Conservation (phyloP, 2,329 filamentous ascomycete genomes). For the Chlorencoelia australis region DNA sequence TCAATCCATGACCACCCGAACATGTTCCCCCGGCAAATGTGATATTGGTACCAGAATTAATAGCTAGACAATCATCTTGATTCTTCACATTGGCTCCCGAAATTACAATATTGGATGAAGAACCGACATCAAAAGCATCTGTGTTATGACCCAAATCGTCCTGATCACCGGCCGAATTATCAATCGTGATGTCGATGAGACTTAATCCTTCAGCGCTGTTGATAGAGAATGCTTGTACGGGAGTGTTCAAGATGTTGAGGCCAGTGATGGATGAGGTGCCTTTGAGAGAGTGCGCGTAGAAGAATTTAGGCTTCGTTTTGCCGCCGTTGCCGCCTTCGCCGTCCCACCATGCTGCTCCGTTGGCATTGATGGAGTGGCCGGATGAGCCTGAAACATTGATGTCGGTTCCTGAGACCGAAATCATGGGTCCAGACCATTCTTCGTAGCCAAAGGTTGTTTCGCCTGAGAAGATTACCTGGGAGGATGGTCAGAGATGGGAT, state of each 20-base stretch:
- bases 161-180: slow-evolving; percentile 47
- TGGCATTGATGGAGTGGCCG: slow-evolving; percentile 39
- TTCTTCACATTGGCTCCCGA: slow-evolving; percentile 41
- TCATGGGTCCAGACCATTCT: slow-evolving; percentile 54
- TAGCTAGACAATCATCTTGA: slow-evolving; percentile 49
- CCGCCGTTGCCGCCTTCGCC: slow-evolving; percentile 48
- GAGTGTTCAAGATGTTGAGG: slow-evolving; percentile 43
- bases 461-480: slow-evolving; percentile 51
- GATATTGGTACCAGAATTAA: slow-evolving; percentile 41
- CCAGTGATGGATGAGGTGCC: slow-evolving; percentile 37
- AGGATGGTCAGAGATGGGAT: no score
- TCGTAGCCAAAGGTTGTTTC: slow-evolving; percentile 58
- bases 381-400: slow-evolving; percentile 19
- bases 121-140: slow-evolving; percentile 42
- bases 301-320: slow-evolving; percentile 54
- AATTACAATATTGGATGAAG: slow-evolving; percentile 38
- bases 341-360: slow-evolving; percentile 43
- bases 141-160: slow-evolving; percentile 39
- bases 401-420: slow-evolving; percentile 30
- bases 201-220: slow-evolving; percentile 35
- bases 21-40: slow-evolving; percentile 23
- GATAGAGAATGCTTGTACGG: slow-evolving; percentile 41
- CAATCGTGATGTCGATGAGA: slow-evolving; percentile 42
- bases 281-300: slow-evolving; percentile 42
- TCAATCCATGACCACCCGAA: slow-evolving; percentile 35